Evolutionary conservation across 1,284 basidiomycete genomes (phyloP).

Genomic region (Takashimella koratensis): DNA sequence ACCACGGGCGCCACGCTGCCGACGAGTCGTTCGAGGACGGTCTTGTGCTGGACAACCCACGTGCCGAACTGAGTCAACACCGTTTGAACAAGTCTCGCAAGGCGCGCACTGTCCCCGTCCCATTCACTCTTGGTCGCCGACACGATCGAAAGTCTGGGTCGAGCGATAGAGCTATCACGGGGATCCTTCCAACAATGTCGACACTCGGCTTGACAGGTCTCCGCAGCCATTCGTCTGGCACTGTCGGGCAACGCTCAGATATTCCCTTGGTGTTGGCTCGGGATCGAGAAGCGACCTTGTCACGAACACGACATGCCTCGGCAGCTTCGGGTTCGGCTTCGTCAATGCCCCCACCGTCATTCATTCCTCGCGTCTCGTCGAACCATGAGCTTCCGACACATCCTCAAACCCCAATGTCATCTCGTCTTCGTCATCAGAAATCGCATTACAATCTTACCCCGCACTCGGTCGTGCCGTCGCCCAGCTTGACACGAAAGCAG

Average conservation of each 20-base stretch:
- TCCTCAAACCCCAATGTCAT: constrained; percentile 18
- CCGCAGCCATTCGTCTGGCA: background rate
- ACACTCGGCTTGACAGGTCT: background rate
- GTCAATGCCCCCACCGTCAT: background rate
- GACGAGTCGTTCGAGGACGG: constrained; percentile 48
- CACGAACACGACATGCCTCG: background rate
- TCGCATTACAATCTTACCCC: constrained; percentile 36
- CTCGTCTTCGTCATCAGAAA: constrained; percentile 41
- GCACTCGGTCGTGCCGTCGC: constrained; percentile 11
- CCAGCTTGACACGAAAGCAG: constrained; percentile 38
- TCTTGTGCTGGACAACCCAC: constrained; percentile 40
- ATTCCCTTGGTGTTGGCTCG: background rate
- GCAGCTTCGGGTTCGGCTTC: background rate
- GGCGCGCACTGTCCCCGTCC: constrained; percentile 19
- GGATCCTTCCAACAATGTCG: background rate
- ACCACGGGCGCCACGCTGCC: constrained; percentile 6
- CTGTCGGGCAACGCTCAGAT: background rate
- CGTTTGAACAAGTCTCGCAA: constrained; percentile 24
- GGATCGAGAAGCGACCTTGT: constrained; percentile 15
- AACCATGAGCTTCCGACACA: background rate
- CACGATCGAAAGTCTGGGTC: constrained; percentile 11
- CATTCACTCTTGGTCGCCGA: constrained; percentile 4
- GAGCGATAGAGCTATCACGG: background rate
- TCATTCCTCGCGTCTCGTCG: background rate
- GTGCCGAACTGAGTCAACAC: constrained; percentile 35